phyloP scores from a whole-genome alignment of 331 rosid genomes.

The Rosa hybrid region DNA sequence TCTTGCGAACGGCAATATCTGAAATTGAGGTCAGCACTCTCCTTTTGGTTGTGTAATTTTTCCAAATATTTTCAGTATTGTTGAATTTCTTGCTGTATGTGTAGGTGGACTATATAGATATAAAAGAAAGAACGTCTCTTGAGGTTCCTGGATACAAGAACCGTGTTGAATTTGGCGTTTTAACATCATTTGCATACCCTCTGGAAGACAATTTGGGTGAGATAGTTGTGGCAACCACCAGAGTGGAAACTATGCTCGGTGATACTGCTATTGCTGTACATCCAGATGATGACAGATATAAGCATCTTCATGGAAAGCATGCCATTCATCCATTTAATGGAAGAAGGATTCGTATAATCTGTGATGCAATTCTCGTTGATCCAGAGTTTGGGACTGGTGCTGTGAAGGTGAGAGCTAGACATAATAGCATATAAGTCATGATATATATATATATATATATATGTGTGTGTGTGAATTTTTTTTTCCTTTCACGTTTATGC shows the following conservation, averaged over 20 bases:
- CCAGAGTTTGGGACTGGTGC: conserved; percentile 91
- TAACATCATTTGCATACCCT: conserved; percentile 87
- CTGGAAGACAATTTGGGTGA: conserved; percentile 81
- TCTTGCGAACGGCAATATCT: conserved; percentile 90
- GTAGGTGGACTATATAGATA: conserved; percentile 87
- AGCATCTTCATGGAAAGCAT: conserved; percentile 76
- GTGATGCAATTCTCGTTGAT: conserved; percentile 91
- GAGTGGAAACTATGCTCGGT: conserved; percentile 99
- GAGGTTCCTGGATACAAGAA: conserved; percentile 84
- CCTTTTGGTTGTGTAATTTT: conserved; percentile 10
- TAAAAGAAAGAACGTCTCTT: conserved; percentile 65
- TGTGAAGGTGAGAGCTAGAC: conserved; percentile 69
- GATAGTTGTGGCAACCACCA: conserved; percentile 90
- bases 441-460: not conserved
- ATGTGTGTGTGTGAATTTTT: not conserved
- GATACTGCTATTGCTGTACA: conserved; percentile 95
- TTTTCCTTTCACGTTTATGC: conserved; percentile 27
- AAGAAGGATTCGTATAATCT: conserved; percentile 74
- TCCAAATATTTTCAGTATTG: conserved; percentile 8
- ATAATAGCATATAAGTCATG: conserved; percentile 4
- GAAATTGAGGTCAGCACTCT: conserved; percentile 76
- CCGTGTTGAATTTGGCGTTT: conserved; percentile 82
- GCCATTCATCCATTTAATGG: conserved; percentile 91
- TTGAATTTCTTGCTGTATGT: conserved; percentile 26
- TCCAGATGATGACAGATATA: conserved; percentile 73